phyloP scores from a whole-genome alignment of 2,329 filamentous ascomycete genomes.

The Plectosphaerella plurivora region DNA sequence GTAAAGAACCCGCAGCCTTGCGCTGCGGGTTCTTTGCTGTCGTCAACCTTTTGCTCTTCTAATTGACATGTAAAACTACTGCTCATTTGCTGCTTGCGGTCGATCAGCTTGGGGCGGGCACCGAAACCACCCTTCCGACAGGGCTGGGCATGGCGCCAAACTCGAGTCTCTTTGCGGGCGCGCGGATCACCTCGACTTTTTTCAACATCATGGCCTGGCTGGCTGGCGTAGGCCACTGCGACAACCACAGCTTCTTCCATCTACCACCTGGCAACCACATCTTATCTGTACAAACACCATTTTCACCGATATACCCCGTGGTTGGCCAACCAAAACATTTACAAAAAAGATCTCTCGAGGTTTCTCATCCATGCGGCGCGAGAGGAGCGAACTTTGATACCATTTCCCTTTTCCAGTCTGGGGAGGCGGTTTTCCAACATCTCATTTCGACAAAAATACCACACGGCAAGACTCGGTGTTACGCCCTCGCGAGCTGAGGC shows the following conservation, averaged over 20 bases:
- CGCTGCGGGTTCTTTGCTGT: conserved; percentile 22
- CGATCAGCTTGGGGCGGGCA: conserved; percentile 38
- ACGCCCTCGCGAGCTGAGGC: conserved; percentile 25
- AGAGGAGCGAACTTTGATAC: conserved; percentile 36
- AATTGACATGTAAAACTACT: conserved; percentile 26
- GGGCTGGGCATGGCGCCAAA: conserved; percentile 29
- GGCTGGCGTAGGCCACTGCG: conserved; percentile 14
- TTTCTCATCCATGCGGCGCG: conserved; percentile 26
- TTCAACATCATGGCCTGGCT: conserved; percentile 18
- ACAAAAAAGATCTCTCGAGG: conserved; percentile 10
- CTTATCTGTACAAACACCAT: conserved; percentile 43
- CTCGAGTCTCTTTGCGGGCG: conserved; percentile 28
- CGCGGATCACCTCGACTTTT: conserved; percentile 26
- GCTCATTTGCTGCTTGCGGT: conserved; percentile 30
- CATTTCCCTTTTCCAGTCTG: conserved; percentile 31
- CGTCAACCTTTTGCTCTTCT: conserved; percentile 24
- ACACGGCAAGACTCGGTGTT: conserved; percentile 12
- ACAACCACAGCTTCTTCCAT: conserved; percentile 22
- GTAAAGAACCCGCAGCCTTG: conserved; percentile 34
- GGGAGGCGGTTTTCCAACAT: conserved; percentile 11
- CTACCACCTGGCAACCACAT: conserved; percentile 13
- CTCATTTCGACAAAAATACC: conserved; percentile 6
- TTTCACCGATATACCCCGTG: conserved; percentile 38
- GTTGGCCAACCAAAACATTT: conserved; percentile 20
- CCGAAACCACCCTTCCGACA: conserved; percentile 28